Evolutionary conservation across 192 early-diverging fungal genomes (phyloP), one percentile per base, ranked within the genome.

Genomic region (Coemansia sp.): DNA sequence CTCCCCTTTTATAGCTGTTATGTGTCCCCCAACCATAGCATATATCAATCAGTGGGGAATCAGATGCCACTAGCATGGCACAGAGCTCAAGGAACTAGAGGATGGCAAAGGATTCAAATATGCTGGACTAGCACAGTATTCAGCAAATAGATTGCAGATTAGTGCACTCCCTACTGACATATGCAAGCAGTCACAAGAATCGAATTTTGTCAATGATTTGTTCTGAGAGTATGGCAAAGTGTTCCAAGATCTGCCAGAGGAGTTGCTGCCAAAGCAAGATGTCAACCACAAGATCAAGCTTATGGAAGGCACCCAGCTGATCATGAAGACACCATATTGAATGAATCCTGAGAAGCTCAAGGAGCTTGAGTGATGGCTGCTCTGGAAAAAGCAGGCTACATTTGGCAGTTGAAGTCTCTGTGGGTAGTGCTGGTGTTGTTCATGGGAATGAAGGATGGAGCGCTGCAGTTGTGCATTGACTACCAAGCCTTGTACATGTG

Each of bases 321-420:
- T 50, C 0, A 29, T 36, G 14, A 44, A 61, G 31, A 44, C 76
- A 17, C 63, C 65, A 15, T 72, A 72, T 11, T 38, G 48, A 6
- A 15, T 79, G 8, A 65, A 62, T 6, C 47, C 61, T 9, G 57
- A 55, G 2, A 68, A 74, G 36, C 28, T 79, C 2, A 55, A 64
- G 11, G 67, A 79, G 25, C 57, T 65, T 9, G 48, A 57, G 31
- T 55, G 61, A 20, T 57, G 47, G 57, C 20, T 27, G 34, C 31
- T 2, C 41, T 34, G 33, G 33, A 9, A 34, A 34, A 34, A 34
- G n/a, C n/a, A n/a, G n/a, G n/a, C n/a, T n/a, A n/a, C n/a, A n/a
- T n/a, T n/a, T n/a, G n/a, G n/a, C n/a, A n/a, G n/a, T n/a, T n/a
- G n/a, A 34, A 6, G 33, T 34, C 33, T 34, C 33, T n/a, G n/a